Conservation (phyloP, 768 basidiomycete species). For the Chlorophyllum brunneum region DNA sequence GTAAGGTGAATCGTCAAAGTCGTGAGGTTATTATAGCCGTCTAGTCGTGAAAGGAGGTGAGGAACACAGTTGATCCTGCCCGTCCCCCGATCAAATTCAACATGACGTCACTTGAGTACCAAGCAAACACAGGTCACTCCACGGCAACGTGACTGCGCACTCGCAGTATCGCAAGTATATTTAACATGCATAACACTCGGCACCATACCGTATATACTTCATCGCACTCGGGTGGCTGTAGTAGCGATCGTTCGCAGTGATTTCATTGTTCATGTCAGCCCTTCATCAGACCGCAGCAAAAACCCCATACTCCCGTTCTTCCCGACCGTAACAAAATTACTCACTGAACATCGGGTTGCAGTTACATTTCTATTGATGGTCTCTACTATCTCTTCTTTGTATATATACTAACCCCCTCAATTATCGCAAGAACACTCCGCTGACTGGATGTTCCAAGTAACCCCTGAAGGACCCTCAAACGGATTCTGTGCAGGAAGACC, state of each 20-base stretch:
- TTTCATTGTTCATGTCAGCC: not conserved
- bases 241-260: too few relatives aligned
- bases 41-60: conserved; percentile 11
- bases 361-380: too few relatives aligned
- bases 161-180: too few relatives aligned
- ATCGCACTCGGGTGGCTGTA: too few relatives aligned
- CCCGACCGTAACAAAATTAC: too few relatives aligned
- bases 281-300: not conserved
- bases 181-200: too few relatives aligned
- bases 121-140: too few relatives aligned
- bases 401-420: not conserved
- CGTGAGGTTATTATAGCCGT: conserved; percentile 6
- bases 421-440: not conserved
- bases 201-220: too few relatives aligned
- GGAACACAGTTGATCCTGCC: too few relatives aligned
- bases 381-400: not conserved
- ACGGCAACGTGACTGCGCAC: conserved; percentile 4
- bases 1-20: not conserved
- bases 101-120: conserved; percentile 12
- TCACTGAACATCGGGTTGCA: too few relatives aligned
- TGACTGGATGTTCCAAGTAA: conserved; percentile 4
- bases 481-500: not conserved
- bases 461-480: not conserved
- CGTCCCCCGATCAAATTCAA: conserved; percentile 2
- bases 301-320: too few relatives aligned